Conservation (phyloP, 768 basidiomycete species). For the Gymnopilus junonius region DNA sequence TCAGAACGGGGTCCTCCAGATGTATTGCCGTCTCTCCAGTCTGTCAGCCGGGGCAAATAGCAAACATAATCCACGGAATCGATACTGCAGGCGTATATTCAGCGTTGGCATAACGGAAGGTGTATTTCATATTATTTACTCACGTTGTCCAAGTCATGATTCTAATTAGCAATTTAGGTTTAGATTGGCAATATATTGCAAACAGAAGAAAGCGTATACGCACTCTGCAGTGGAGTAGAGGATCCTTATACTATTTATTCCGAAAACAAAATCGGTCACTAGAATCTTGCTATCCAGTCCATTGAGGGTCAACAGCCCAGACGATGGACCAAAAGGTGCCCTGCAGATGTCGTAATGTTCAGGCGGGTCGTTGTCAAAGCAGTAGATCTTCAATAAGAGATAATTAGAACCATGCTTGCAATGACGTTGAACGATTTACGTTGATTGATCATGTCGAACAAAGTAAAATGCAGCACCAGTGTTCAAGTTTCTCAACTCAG, state of each 20-base stretch:
- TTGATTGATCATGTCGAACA: constrained; percentile 47
- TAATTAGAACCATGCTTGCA: not conserved
- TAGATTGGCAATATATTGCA: not conserved
- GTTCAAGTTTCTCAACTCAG: constrained; percentile 49
- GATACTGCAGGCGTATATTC: constrained; percentile 37
- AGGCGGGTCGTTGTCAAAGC: constrained; percentile 46
- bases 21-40: constrained; percentile 48
- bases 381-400: constrained; percentile 40
- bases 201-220: constrained; percentile 14
- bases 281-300: constrained; percentile 55
- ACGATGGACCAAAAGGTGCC: constrained; percentile 39
- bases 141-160: constrained; percentile 61
- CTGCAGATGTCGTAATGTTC: constrained; percentile 47
- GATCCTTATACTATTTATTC: constrained; percentile 34
- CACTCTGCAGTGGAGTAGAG: constrained; percentile 54
- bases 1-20: constrained; percentile 33
- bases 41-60: constrained; percentile 45
- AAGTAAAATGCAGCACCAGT: constrained; percentile 54
- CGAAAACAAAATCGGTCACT: constrained; percentile 54
- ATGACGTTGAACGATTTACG: constrained; percentile 31
- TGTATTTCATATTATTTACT: constrained; percentile 11
- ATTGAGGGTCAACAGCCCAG: constrained; percentile 43
- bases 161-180: constrained; percentile 32
- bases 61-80: constrained; percentile 46
- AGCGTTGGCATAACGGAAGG: not conserved